Evolutionary conservation across 1,284 basidiomycete genomes (phyloP).

Genomic region (Sparassis latifolia): DNA sequence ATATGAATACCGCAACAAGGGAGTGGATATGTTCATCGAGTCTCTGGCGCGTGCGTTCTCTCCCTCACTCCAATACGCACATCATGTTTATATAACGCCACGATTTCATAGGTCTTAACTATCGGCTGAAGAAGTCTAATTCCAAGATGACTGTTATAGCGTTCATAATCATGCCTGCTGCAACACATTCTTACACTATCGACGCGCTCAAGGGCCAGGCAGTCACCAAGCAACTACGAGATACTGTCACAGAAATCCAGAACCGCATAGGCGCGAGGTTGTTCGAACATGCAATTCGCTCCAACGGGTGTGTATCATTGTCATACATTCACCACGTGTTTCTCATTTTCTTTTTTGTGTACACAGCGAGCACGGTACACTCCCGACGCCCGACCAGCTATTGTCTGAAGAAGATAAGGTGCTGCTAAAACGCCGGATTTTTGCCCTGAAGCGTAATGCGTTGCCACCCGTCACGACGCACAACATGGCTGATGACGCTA

Average conservation of each 20-base stretch:
- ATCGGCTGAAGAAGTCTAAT: conserved; percentile 76
- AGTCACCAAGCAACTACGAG: conserved; percentile 92
- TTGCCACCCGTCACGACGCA: conserved; percentile 93
- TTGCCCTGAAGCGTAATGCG: conserved; percentile 91
- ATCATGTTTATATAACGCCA: background rate
- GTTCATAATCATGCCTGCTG: conserved; percentile 98
- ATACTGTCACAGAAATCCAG: conserved; percentile 94
- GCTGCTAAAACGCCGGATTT: conserved; percentile 93
- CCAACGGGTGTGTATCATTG: conserved; percentile 61
- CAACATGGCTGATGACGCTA: conserved; percentile 94
- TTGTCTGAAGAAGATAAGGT: conserved; percentile 92
- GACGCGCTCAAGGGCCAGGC: conserved; percentile 98
- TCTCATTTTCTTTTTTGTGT: conserved; percentile 4
- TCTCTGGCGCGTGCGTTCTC: conserved; percentile 71
- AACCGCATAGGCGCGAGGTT: conserved; percentile 86
- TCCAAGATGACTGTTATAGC: conserved; percentile 88
- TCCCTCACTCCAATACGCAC: background rate
- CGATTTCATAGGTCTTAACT: conserved; percentile 60
- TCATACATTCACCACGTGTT: background rate
- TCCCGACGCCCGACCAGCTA: conserved; percentile 70
- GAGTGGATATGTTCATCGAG: conserved; percentile 99
- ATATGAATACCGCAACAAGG: conserved; percentile 99
- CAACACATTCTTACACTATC: conserved; percentile 94
- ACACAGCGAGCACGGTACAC: conserved; percentile 65
- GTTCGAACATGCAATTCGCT: conserved; percentile 91